These are phyloP conservation scores for Colletotrichum endophyticum DNA, from an alignment of 2,329 filamentous ascomycete genomes.

Conservation along the genomic window DNA sequence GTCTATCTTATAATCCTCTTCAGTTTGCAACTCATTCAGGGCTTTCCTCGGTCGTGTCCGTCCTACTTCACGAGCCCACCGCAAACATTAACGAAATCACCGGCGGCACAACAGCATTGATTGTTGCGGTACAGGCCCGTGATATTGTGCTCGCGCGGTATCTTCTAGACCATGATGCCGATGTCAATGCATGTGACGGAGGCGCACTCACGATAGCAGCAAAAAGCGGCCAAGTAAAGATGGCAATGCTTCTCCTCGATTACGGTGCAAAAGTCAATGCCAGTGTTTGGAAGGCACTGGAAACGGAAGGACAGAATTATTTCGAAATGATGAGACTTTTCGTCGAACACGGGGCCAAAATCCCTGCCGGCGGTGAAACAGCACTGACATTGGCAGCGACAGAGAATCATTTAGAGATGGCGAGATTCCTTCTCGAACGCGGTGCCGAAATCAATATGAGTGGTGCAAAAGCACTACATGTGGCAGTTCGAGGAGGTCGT, in stretches of 20 bases:
- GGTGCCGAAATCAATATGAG: too few species aligned
- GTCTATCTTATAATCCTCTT: neutral
- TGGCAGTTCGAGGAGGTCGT: fast-evolving
- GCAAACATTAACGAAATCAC: neutral
- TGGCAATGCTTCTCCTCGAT: neutral
- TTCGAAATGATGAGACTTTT: neutral
- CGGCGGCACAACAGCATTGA: neutral
- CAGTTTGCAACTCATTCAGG: fast-evolving
- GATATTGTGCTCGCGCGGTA: fast-evolving
- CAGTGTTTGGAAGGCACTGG: neutral
- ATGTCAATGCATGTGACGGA: neutral
- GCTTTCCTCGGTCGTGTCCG: neutral
- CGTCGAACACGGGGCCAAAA: neutral
- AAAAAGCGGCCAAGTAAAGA: neutral
- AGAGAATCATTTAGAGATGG: neutral
- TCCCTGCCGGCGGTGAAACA: neutral
- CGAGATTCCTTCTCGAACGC: neutral
- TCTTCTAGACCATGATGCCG: neutral
- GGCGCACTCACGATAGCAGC: fast-evolving
- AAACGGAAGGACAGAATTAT: too few species aligned
- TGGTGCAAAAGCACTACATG: fast-evolving
- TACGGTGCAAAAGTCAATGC: neutral
- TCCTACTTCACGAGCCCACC: fast-evolving
- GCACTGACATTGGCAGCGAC: neutral
- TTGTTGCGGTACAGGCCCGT: fast-evolving